Evolutionary conservation across 352 stramenopile genomes (phyloP).

Genomic region (Phytopythium cucurbitacearum): DNA sequence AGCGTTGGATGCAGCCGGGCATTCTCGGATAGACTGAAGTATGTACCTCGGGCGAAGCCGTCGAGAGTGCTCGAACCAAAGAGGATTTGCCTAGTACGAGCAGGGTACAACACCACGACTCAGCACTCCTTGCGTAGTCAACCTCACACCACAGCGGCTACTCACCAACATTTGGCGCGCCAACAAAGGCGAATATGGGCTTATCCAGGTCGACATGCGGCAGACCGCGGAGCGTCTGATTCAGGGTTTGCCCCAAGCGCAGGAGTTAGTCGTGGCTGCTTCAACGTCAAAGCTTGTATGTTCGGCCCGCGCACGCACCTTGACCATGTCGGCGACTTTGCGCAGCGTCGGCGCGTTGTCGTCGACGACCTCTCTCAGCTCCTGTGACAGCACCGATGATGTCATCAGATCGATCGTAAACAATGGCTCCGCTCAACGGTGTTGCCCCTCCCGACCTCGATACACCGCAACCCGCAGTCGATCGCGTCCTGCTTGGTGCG

Average conservation of each 20-base stretch:
- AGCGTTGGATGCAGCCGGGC: not conserved
- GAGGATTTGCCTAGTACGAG: conserved; percentile 70
- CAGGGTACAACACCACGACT: not conserved
- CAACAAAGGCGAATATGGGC: conserved; percentile 83
- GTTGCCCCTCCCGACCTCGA: conserved; percentile 36
- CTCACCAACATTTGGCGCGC: conserved; percentile 79
- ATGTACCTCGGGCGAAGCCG: conserved; percentile 70
- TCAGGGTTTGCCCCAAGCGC: no score
- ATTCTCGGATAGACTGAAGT: not conserved
- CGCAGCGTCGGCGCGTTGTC: conserved; percentile 31
- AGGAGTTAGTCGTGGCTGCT: no score
- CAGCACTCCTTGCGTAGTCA: not conserved
- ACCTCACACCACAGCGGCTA: not conserved
- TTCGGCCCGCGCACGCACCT: conserved; percentile 17
- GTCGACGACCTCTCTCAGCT: conserved; percentile 45
- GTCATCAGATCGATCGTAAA: no score
- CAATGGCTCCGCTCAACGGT: not conserved
- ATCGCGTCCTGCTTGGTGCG: conserved; percentile 78
- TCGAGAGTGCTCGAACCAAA: conserved; percentile 73
- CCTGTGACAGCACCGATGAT: conserved; percentile 13
- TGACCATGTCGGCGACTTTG: conserved; percentile 56
- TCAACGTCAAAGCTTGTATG: no score
- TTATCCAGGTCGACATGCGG: conserved; percentile 77
- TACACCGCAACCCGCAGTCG: conserved; percentile 69
- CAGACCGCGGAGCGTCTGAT: conserved; percentile 61